phyloP scores from a whole-genome alignment of 78 protist species.

The Chrysochromulina parva region DNA sequence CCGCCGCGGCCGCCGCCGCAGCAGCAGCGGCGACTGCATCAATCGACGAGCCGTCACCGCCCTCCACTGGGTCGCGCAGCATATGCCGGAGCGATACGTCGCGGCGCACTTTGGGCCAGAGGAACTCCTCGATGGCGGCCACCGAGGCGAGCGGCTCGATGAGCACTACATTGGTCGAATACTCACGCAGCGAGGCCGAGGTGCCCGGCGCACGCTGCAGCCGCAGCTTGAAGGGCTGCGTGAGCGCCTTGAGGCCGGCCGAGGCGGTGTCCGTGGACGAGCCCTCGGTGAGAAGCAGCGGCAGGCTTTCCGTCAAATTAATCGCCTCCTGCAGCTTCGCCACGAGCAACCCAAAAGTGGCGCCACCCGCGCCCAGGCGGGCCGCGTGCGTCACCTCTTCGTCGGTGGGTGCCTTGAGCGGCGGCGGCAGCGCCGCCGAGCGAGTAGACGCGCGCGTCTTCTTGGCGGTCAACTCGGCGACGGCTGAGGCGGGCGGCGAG shows the following conservation, averaged over 20 bases:
- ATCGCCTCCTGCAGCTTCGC: conserved; percentile 31
- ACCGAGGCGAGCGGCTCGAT: conserved; percentile 78
- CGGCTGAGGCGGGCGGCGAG: not conserved
- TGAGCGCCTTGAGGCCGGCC: conserved; percentile 6
- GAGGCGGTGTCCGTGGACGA: not conserved
- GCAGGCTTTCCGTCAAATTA: conserved; percentile 5
- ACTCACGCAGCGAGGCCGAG: not conserved
- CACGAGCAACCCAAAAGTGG: conserved; percentile 11
- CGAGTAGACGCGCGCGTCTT: not conserved
- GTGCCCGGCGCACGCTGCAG: not conserved
- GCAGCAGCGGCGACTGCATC: too few species aligned
- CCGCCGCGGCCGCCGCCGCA: too few species aligned
- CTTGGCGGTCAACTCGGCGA: not conserved
- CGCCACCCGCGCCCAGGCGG: not conserved
- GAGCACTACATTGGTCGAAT: conserved; percentile 52
- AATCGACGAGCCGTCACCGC: too few species aligned
- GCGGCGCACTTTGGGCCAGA: conserved; percentile 63
- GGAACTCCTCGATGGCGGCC: conserved; percentile 68
- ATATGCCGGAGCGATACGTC: not conserved
- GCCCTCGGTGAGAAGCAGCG: not conserved
- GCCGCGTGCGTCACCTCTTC: not conserved
- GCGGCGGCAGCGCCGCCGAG: not conserved
- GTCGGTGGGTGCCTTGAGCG: not conserved
- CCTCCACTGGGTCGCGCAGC: not conserved
- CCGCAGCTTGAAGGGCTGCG: conserved; percentile 53